Evolutionary conservation across 768 basidiomycete species (phyloP).

Genomic region (Hydnomerulius pinastri): DNA sequence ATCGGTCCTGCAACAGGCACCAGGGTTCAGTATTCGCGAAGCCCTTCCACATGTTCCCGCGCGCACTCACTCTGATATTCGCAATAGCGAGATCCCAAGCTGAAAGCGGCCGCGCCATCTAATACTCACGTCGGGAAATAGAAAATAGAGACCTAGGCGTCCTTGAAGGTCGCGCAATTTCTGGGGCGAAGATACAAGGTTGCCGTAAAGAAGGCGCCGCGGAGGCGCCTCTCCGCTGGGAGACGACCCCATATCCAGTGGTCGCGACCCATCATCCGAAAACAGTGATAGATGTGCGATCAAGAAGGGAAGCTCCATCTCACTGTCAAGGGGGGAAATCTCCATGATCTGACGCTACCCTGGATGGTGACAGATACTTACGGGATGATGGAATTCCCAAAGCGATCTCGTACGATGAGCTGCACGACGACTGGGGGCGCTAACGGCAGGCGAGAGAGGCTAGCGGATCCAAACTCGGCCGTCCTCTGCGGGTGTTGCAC

Average conservation of each 20-base stretch:
- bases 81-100: slow-evolving; percentile 71
- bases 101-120: slow-evolving; percentile 76
- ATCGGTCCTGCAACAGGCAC: slow-evolving; percentile 42
- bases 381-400: slow-evolving; percentile 76
- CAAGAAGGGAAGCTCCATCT: slow-evolving; percentile 85
- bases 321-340: slow-evolving; percentile 49
- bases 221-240: slow-evolving; percentile 45
- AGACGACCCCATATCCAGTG: slow-evolving; percentile 65
- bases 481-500: slow-evolving; percentile 83
- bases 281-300: slow-evolving; percentile 80
- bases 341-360: slow-evolving; percentile 21
- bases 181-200: slow-evolving; percentile 80
- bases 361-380: slow-evolving; percentile 46
- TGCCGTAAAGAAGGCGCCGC: slow-evolving; percentile 77
- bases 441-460: slow-evolving; percentile 77
- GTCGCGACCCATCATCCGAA: slow-evolving; percentile 62
- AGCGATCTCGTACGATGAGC: slow-evolving; percentile 70
- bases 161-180: slow-evolving; percentile 80
- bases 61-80: slow-evolving; percentile 68
- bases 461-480: slow-evolving; percentile 77
- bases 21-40: slow-evolving; percentile 15
- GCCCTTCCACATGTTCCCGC: slow-evolving; percentile 12
- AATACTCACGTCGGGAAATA: slow-evolving; percentile 91
- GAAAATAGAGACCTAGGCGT: slow-evolving; percentile 79
- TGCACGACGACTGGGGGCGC: slow-evolving; percentile 84